Base-by-base conservation (phyloP, 768 basidiomycete genomes). In the Psilocybe sp. region DNA sequence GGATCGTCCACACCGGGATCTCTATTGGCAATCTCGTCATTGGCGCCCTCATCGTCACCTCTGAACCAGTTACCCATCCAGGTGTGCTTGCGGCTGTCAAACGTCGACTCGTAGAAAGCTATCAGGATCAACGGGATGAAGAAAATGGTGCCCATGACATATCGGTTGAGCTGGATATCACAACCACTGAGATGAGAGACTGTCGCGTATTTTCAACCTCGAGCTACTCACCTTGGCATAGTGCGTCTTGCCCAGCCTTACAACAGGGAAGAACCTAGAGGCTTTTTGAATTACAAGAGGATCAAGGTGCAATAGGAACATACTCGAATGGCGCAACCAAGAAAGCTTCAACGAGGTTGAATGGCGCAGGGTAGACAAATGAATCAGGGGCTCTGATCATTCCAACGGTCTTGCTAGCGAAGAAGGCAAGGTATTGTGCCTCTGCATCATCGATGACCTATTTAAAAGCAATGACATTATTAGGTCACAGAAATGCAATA, bases 281-380 rank as follows among this genome's bases (percentile, higher is more conserved):
- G 39, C 16, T 35, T n/a, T 39, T 33, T 11, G 3, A 47, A 32
- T 15, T 50, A 41, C 6, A n/a, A 11, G 38, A 11, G 36, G 53
- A 49, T 45, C 16, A 47, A 37, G 8, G 11, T 40, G 35, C n/a
- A 35, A 31, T 34, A 13, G 46, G 7, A 19, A 73, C 89, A 60
- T 59, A 96, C 92, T 96, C 94, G 44, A 92, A 75, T 14, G 95
- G 95, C 1, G 84, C 89, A 50, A 96, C 72, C 23, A 96, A 69
- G 62, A 92, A 64, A 1, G 76, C 71, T 68, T 98, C 95, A 52
- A 95, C 69, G 20, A 97, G 71, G 64, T 96, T 97, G 75, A 96
- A 95, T 1, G 95, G 95, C 0, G 94, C 89, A 31, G 92, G 92
- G 64, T 93, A 95, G 44, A 92, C 84, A 53, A 73, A 89, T n/a